phyloP scores from a whole-genome alignment of 78 protist genomes.

The Paulinella micropora region DNA sequence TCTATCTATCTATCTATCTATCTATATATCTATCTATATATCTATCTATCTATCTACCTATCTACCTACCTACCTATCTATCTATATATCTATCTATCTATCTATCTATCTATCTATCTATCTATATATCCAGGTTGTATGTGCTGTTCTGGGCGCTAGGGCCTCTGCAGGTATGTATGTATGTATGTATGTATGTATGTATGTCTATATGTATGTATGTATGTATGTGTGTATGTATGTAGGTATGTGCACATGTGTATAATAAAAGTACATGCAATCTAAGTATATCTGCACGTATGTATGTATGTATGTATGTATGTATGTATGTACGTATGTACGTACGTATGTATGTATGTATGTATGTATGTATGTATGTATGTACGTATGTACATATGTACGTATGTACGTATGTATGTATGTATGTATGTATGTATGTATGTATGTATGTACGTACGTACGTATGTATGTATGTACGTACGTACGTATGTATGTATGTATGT shows the following conservation, averaged over 20 bases:
- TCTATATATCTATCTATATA: too few species aligned
- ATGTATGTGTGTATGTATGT: too few species aligned
- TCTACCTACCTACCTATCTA: too few species aligned
- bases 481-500: background rate
- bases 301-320: background rate
- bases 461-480: background rate
- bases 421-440: background rate
- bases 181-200: too few species aligned
- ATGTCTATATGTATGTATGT: too few species aligned
- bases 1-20: too few species aligned
- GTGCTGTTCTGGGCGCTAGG: too few species aligned
- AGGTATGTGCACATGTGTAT: background rate
- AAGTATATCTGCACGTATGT: background rate
- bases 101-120: too few species aligned
- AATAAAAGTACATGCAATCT: background rate
- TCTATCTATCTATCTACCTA: too few species aligned
- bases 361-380: background rate
- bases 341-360: background rate
- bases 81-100: too few species aligned
- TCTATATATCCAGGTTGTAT: too few species aligned
- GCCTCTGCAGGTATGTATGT: too few species aligned
- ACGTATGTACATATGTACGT: background rate
- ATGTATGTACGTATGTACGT: background rate
- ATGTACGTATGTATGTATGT: background rate
- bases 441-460: background rate